A percentile compares a stretch with the other conserved stretches of the same genome.
phyloP scores from a whole-genome alignment of 306 rosid genomes.

The Malus fusca region DNA sequence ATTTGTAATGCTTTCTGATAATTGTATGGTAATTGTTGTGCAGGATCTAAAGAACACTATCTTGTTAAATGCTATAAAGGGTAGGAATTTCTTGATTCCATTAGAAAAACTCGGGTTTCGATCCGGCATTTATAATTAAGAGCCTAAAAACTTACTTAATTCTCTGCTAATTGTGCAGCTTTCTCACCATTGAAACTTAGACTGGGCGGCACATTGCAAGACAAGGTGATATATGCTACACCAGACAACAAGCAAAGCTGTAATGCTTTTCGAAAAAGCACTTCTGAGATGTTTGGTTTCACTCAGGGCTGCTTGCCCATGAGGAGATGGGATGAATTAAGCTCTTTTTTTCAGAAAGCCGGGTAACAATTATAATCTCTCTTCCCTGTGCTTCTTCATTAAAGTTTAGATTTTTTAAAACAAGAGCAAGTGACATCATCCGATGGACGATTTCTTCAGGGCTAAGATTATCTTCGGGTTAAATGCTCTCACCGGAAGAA shows the following conservation, averaged over 20 bases:
- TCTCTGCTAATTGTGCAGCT: constrained; percentile 49
- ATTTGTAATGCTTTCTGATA: neutral
- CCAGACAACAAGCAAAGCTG: constrained; percentile 44
- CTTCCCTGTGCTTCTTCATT: neutral
- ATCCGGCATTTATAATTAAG: neutral
- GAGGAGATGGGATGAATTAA: constrained; percentile 88
- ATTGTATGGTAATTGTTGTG: constrained; percentile 18
- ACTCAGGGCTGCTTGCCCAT: constrained; percentile 70
- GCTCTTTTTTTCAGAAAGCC: constrained; percentile 61
- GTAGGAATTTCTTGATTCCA: constrained; percentile 23
- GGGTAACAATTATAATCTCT: constrained; percentile 42
- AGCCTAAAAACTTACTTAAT: constrained; percentile 3
- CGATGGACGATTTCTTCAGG: constrained; percentile 41
- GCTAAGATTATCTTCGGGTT: constrained; percentile 76
- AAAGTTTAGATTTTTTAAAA: neutral
- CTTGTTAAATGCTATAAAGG: constrained; percentile 75
- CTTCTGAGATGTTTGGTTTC: constrained; percentile 55
- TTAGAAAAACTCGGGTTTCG: neutral
- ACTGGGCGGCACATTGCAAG: constrained; percentile 89
- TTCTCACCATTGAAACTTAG: constrained; percentile 85
- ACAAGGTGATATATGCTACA: constrained; percentile 65
- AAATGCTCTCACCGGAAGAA: constrained; percentile 70
- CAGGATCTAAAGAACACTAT: constrained; percentile 71
- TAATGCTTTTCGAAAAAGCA: constrained; percentile 37
- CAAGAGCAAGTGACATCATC: constrained; percentile 13